A percentile compares a stretch with the other conserved stretches of the same genome.
Conservation (phyloP, 2,329 filamentous ascomycete species). For the Diaporthe australafricana region DNA sequence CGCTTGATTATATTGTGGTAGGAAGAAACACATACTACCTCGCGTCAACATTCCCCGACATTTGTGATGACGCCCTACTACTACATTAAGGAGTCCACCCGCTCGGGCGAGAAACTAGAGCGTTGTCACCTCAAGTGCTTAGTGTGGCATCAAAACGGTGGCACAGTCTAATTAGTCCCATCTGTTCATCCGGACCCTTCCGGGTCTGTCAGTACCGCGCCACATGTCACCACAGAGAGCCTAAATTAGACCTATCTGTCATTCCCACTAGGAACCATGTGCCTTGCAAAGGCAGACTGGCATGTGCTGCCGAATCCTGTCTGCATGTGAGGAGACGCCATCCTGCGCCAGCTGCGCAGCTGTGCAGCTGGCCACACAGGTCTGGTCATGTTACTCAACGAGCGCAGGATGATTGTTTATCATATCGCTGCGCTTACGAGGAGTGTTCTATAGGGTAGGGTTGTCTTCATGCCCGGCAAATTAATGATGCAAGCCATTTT, state of each 20-base stretch:
- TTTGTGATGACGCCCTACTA: not conserved
- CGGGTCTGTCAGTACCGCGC: conserved; percentile 17
- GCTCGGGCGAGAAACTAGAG: not conserved
- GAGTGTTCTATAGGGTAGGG: no score
- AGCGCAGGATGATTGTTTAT: no score
- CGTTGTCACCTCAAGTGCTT: not conserved
- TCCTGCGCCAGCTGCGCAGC: not conserved
- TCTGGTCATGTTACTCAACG: not conserved
- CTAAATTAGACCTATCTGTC: not conserved
- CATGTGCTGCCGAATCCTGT: not conserved
- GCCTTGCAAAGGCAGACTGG: not conserved
- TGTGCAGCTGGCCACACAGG: not conserved
- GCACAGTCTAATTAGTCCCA: conserved; percentile 6
- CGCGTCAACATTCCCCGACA: not conserved
- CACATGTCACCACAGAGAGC: not conserved
- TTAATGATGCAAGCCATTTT: no score
- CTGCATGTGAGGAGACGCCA: not conserved
- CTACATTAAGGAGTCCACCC: not conserved
- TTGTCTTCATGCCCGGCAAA: no score
- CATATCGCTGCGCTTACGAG: no score
- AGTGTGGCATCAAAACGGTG: not conserved
- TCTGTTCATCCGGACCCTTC: conserved; percentile 13
- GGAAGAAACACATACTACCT: not conserved
- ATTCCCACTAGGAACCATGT: conserved; percentile 2
- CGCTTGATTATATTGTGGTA: not conserved